Percentiles rank a stretch among this genome's conserved stretches.
Conservation (phyloP, 495 filamentous ascomycete species). For the Hypoxylon fuscum region DNA sequence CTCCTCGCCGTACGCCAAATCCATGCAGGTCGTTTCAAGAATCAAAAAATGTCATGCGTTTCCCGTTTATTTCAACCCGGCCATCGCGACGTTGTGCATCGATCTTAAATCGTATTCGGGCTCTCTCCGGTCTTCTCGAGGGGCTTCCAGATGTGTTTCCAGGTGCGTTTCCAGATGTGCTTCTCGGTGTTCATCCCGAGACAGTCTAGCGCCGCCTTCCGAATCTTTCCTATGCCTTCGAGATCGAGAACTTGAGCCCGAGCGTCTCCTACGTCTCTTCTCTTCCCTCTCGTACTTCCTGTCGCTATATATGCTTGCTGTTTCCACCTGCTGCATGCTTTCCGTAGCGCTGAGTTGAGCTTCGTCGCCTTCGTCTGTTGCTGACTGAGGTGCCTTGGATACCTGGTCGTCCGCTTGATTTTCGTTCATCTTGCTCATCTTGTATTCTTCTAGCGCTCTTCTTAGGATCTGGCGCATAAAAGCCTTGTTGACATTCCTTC, state of each 20-base stretch:
- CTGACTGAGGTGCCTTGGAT: constrained; percentile 4
- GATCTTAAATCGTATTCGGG: constrained; percentile 43
- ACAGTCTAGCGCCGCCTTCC: constrained; percentile 7
- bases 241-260: constrained; percentile 23
- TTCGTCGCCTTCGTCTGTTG: constrained; percentile 23
- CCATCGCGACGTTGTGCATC: constrained; percentile 45
- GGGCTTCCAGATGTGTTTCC: constrained; percentile 7
- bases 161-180: too few species aligned
- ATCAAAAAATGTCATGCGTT: constrained; percentile 22
- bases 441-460: constrained; percentile 44
- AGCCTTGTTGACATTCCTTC: constrained; percentile 47
- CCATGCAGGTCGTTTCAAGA: constrained; percentile 32
- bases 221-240: constrained; percentile 18
- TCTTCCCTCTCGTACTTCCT: constrained; percentile 20
- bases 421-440: constrained; percentile 27
- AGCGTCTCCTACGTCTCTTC: constrained; percentile 21
- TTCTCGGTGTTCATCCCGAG: constrained; percentile 10
- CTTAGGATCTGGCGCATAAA: constrained; percentile 47
- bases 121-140: constrained; percentile 18
- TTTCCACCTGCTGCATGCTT: constrained; percentile 23
- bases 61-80: constrained; percentile 39
- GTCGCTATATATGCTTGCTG: constrained; percentile 16
- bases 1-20: constrained; percentile 40
- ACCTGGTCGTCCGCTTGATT: constrained; percentile 18
- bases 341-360: constrained; percentile 27